These are phyloP conservation scores for Daldinia sp. DNA, from an alignment of 2,329 filamentous ascomycete genomes.

Conservation along the genomic window DNA sequence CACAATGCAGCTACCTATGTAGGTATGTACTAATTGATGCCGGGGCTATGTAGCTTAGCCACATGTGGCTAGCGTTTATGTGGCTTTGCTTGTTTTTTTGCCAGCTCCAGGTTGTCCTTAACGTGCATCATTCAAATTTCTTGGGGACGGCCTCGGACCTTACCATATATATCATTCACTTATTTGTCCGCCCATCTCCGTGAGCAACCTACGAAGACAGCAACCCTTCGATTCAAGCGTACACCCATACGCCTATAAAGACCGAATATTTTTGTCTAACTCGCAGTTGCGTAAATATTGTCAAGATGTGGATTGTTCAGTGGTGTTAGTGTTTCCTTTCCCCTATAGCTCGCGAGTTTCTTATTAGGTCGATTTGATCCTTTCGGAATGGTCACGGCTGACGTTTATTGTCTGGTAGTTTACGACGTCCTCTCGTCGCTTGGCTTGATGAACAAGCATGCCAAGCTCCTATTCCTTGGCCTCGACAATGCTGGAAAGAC, in stretches of 20 bases:
- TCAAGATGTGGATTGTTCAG: slow-evolving; percentile 90
- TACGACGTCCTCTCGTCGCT: slow-evolving; percentile 90
- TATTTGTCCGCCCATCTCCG: slow-evolving; percentile 40
- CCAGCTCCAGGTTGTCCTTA: slow-evolving; percentile 41
- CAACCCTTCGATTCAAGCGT: slow-evolving; percentile 24
- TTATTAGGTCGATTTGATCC: slow-evolving; percentile 25
- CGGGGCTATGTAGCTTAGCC: slow-evolving; percentile 12
- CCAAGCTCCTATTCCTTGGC: slow-evolving; percentile 92
- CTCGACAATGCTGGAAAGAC: slow-evolving; percentile 97
- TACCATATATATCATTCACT: slow-evolving; percentile 35
- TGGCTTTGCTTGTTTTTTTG: slow-evolving; percentile 20
- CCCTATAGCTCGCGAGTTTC: slow-evolving; percentile 6
- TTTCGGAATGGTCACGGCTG: slow-evolving; percentile 37
- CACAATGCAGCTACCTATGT: not conserved
- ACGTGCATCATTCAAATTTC: slow-evolving; percentile 35
- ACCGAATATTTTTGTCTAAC: slow-evolving; percentile 26
- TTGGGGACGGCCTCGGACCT: slow-evolving; percentile 37
- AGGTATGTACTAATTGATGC: too few relatives aligned
- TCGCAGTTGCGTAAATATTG: slow-evolving; percentile 2
- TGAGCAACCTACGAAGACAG: slow-evolving; percentile 30
- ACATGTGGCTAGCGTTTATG: slow-evolving; percentile 15
- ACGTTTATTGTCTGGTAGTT: slow-evolving; percentile 64
- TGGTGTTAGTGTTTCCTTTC: slow-evolving; percentile 77
- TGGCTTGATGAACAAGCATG: slow-evolving; percentile 93
- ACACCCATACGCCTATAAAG: slow-evolving; percentile 15